These are phyloP conservation scores for Hibiscus trionum DNA, from an alignment of 345 rosid species.

Conservation along the genomic window DNA sequence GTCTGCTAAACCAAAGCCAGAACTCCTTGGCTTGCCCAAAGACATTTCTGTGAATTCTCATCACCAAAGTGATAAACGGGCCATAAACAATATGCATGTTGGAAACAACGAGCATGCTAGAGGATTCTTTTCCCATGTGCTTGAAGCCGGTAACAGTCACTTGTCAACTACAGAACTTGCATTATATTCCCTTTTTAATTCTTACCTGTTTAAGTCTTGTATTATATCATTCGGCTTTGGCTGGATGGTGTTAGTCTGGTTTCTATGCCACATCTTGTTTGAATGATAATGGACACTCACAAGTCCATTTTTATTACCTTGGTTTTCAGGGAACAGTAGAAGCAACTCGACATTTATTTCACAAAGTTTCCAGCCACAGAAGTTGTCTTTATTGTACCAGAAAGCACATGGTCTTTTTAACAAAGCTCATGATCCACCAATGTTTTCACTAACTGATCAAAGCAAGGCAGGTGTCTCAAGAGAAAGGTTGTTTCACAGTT, in stretches of 20 bases:
- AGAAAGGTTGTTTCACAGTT: slow-evolving; percentile 34
- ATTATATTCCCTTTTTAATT: slow-evolving; percentile 6
- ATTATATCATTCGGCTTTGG: not conserved
- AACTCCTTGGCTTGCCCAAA: slow-evolving; percentile 32
- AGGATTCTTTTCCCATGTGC: slow-evolving; percentile 34
- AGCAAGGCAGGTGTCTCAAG: slow-evolving; percentile 36
- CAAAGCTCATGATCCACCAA: slow-evolving; percentile 35
- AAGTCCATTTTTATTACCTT: not conserved
- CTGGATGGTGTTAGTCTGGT: not conserved
- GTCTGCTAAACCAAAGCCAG: slow-evolving; percentile 23
- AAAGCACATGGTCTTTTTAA: slow-evolving; percentile 32
- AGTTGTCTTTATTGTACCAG: slow-evolving; percentile 39
- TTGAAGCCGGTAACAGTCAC: slow-evolving; percentile 45
- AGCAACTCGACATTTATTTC: slow-evolving; percentile 35
- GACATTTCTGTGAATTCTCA: slow-evolving; percentile 25
- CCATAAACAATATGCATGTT: slow-evolving; percentile 7
- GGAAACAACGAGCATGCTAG: slow-evolving; percentile 23
- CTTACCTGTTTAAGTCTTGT: not conserved
- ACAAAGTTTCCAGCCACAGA: slow-evolving; percentile 22
- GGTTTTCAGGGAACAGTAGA: slow-evolving; percentile 42
- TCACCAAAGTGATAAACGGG: slow-evolving; percentile 25
- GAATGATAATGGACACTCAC: not conserved
- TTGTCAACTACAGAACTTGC: slow-evolving; percentile 8
- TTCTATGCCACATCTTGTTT: not conserved
- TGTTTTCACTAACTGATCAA: slow-evolving; percentile 37